phyloP scores from a whole-genome alignment of 2,329 filamentous ascomycete genomes.

The Trichoderma afroharzianum region DNA sequence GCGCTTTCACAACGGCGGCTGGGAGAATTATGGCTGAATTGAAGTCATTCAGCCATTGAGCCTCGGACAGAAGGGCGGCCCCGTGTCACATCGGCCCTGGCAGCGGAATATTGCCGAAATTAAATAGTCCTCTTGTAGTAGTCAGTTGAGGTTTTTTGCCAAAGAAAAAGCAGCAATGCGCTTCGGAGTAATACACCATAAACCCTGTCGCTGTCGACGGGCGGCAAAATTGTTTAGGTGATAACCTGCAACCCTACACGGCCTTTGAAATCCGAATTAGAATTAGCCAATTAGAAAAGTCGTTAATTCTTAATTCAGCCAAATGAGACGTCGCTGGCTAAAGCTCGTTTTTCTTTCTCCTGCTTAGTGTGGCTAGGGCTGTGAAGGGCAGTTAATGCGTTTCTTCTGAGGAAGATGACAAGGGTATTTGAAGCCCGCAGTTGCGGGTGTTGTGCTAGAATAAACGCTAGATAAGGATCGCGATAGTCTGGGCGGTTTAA shows the following conservation, averaged over 20 bases:
- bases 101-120: neutral
- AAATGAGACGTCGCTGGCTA: neutral
- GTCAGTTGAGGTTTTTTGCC: neutral
- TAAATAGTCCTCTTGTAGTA: neutral
- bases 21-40: constrained; percentile 3
- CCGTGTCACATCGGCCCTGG: neutral
- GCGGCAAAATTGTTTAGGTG: neutral
- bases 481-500: neutral
- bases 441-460: neutral
- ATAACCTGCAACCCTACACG: neutral
- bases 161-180: neutral
- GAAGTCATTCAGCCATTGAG: constrained; percentile 5
- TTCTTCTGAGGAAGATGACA: neutral
- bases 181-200: neutral
- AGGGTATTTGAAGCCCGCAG: too few species aligned
- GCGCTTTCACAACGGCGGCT: neutral
- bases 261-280: neutral
- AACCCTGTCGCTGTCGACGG: neutral
- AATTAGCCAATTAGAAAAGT: neutral
- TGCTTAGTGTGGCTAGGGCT: neutral
- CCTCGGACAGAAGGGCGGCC: neutral
- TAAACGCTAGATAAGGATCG: neutral
- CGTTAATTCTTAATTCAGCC: neutral
- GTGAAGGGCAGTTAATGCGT: neutral
- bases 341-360: neutral